Conservation (phyloP, 177 flowering plant species). For the Vitis hybrid region DNA sequence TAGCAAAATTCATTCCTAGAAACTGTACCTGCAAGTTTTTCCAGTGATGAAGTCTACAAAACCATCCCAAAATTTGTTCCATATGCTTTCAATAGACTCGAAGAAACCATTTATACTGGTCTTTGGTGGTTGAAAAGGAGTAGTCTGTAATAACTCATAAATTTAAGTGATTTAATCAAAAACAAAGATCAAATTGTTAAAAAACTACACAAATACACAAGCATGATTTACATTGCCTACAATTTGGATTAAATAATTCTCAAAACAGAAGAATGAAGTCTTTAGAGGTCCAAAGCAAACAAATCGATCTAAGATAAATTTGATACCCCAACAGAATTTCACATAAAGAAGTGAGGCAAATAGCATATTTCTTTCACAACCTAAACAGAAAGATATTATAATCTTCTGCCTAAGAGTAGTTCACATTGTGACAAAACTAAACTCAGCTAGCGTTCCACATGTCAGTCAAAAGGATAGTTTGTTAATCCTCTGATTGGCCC, state of each 20-base stretch:
- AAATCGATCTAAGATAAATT: background rate
- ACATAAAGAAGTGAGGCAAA: background rate
- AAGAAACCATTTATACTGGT: slow-evolving; percentile 50
- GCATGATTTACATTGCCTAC: background rate
- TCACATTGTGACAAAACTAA: background rate
- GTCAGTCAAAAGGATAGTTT: background rate
- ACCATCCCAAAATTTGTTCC: slow-evolving; percentile 60
- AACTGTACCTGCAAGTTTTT: slow-evolving; percentile 72
- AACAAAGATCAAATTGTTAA: background rate
- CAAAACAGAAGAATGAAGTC: background rate
- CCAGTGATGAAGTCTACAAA: slow-evolving; percentile 73
- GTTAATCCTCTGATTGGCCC: background rate
- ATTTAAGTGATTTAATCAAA: background rate
- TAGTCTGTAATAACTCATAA: slow-evolving; percentile 32
- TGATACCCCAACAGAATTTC: background rate
- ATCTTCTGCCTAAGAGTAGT: background rate
- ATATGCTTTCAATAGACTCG: slow-evolving; percentile 49
- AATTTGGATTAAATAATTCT: background rate
- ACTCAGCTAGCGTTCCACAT: background rate
- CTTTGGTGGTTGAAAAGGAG: slow-evolving; percentile 54
- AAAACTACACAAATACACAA: background rate
- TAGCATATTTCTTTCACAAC: background rate
- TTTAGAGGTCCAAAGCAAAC: background rate
- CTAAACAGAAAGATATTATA: background rate
- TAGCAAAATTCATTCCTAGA: background rate